These are phyloP conservation scores for Colletotrichum viniferum DNA, from an alignment of 2,329 filamentous ascomycete species.

Conservation along the genomic window DNA sequence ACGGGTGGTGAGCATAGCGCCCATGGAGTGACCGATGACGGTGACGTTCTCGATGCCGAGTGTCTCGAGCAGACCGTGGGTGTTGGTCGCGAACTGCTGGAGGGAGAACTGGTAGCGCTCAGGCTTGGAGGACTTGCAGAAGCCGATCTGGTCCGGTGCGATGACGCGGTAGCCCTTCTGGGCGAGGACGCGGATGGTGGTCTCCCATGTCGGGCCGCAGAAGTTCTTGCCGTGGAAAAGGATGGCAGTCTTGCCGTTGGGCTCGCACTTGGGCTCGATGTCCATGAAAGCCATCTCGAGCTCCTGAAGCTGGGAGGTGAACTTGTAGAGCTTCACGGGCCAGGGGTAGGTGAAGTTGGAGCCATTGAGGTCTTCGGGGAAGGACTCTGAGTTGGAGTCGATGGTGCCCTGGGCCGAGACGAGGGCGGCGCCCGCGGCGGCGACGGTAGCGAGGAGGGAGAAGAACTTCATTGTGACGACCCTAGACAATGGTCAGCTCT, in stretches of 20 bases:
- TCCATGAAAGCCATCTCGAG: constrained; percentile 64
- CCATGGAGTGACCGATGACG: constrained; percentile 59
- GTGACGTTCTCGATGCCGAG: constrained; percentile 47
- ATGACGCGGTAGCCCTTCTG: constrained; percentile 54
- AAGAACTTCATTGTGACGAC: constrained; percentile 23
- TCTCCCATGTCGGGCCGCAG: constrained; percentile 57
- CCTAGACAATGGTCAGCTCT: neutral
- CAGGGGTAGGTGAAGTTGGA: constrained; percentile 59
- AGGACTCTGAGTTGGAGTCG: constrained; percentile 38
- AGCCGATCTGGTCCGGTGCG: constrained; percentile 59
- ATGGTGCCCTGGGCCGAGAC: constrained; percentile 30
- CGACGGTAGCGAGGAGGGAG: constrained; percentile 12
- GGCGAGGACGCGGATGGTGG: constrained; percentile 47
- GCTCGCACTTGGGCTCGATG: constrained; percentile 37
- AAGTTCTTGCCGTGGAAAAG: constrained; percentile 63
- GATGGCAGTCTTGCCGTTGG: constrained; percentile 46
- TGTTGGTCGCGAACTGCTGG: constrained; percentile 56
- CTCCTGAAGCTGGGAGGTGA: constrained; percentile 50
- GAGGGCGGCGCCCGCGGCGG: constrained; percentile 20
- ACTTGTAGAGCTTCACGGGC: constrained; percentile 51
- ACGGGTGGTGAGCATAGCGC: constrained; percentile 57
- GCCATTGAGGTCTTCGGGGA: constrained; percentile 48
- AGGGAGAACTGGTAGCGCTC: constrained; percentile 55
- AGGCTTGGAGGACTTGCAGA: constrained; percentile 62
- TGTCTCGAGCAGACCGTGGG: constrained; percentile 47